Percentiles rank a stretch among this genome's conserved stretches.
Evolutionary conservation across 495 filamentous ascomycete species (phyloP).

Genomic region (Penicillium roqueforti): DNA sequence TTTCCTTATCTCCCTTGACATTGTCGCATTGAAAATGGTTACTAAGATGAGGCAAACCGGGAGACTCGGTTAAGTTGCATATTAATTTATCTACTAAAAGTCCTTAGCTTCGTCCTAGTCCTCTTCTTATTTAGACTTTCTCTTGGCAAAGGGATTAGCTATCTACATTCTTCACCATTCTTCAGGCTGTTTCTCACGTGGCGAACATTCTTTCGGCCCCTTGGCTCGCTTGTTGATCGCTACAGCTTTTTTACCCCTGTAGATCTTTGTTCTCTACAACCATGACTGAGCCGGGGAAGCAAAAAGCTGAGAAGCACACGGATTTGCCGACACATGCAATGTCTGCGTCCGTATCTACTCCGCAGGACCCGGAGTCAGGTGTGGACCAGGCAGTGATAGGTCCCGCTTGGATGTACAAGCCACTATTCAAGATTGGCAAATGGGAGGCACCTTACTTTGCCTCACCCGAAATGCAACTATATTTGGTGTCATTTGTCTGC

Average conservation of each 20-base stretch:
- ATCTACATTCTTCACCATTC: constrained; percentile 1
- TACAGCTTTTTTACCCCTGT: not conserved
- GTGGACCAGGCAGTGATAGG: constrained; percentile 28
- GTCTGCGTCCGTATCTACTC: not conserved
- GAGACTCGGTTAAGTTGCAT: constrained; percentile 16
- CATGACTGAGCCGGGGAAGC: constrained; percentile 2
- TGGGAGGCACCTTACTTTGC: constrained; percentile 65
- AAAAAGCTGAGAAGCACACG: constrained; percentile 1
- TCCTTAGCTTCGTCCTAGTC: not conserved
- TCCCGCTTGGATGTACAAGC: constrained; percentile 66
- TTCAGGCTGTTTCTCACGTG: constrained; percentile 4
- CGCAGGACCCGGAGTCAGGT: constrained; percentile 26
- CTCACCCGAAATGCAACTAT: constrained; percentile 67
- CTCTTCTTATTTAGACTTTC: not conserved
- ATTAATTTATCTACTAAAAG: constrained; percentile 1
- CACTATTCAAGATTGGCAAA: constrained; percentile 47
- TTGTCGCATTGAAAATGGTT: constrained; percentile 14
- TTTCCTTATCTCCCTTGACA: not conserved
- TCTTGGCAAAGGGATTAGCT: not conserved
- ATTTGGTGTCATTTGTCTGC: constrained; percentile 78
- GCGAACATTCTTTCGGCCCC: constrained; percentile 6
- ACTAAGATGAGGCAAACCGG: constrained; percentile 14
- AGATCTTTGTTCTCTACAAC: constrained; percentile 1
- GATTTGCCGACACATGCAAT: constrained; percentile 7
- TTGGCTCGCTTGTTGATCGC: constrained; percentile 3